phyloP scores from a whole-genome alignment of 2,329 filamentous ascomycete species.

The Alternaria longipes region DNA sequence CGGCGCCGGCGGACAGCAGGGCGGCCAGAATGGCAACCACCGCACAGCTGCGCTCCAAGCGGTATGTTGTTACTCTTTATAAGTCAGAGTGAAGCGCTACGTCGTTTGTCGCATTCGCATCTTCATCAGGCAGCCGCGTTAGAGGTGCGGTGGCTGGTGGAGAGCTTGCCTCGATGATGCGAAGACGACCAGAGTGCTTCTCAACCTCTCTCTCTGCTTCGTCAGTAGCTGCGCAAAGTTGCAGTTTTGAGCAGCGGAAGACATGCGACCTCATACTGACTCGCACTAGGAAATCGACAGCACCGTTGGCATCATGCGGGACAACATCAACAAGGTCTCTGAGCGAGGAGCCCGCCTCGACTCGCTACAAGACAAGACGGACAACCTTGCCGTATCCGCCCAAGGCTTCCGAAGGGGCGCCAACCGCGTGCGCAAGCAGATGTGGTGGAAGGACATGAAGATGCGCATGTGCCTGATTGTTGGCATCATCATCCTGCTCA shows the following conservation, averaged over 20 bases:
- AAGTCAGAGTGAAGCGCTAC: constrained; percentile 9
- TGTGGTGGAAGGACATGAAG: constrained; percentile 99
- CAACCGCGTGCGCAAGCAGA: constrained; percentile 90
- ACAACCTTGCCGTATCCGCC: constrained; percentile 91
- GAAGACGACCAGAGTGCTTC: constrained; percentile 2
- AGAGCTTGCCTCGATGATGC: constrained; percentile 25
- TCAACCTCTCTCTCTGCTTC: not conserved
- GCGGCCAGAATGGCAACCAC: constrained; percentile 64
- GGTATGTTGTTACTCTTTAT: constrained; percentile 61
- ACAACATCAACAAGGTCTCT: constrained; percentile 97
- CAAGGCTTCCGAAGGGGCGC: constrained; percentile 96
- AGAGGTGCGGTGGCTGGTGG: constrained; percentile 16
- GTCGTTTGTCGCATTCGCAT: constrained; percentile 5
- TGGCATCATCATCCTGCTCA: constrained; percentile 88
- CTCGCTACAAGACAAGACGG: constrained; percentile 88
- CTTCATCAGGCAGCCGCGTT: constrained; percentile 7
- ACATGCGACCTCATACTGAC: constrained; percentile 22
- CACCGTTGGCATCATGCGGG: constrained; percentile 92
- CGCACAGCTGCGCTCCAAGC: constrained; percentile 81
- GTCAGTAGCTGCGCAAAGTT: not conserved
- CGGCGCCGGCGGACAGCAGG: constrained; percentile 60
- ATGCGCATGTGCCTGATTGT: constrained; percentile 97
- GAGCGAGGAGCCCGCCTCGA: constrained; percentile 91
- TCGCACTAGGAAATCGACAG: constrained; percentile 88
- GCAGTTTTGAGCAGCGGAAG: not conserved